Percentiles rank a stretch among this genome's conserved stretches.
Evolutionary conservation across 352 stramenopile species (phyloP).

Genomic region (Globisporangium echinulatum): DNA sequence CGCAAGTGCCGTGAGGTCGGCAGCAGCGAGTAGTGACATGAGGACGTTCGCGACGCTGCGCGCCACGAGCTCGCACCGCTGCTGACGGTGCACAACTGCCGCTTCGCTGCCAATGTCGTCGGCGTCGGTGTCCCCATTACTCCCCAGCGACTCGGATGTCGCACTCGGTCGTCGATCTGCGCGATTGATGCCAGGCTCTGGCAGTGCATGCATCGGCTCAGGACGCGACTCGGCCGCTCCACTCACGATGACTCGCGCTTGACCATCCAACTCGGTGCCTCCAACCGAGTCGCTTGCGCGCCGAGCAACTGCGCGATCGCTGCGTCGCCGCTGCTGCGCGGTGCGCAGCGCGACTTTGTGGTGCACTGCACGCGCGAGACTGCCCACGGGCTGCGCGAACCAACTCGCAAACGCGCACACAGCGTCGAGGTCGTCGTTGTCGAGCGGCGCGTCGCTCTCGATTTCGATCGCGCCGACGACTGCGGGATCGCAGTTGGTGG

Average conservation of each 20-base stretch:
- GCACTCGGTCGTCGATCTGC: too few species aligned
- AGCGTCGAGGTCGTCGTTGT: neutral
- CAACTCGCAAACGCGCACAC: constrained; percentile 5
- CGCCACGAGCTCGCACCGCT: neutral
- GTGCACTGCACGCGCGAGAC: constrained; percentile 1
- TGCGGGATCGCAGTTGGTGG: neutral
- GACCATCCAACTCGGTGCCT: neutral
- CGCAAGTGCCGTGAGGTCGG: neutral
- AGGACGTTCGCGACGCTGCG: constrained; percentile 4
- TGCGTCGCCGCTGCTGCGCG: neutral
- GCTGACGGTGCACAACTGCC: neutral
- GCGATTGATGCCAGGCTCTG: too few species aligned
- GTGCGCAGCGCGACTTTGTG: constrained; percentile 3
- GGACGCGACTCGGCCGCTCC: too few species aligned
- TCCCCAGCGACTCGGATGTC: neutral
- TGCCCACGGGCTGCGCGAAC: constrained; percentile 3
- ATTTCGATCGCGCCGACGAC: constrained; percentile 10
- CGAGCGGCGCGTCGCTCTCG: neutral
- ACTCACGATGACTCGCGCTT: neutral
- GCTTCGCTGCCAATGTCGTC: neutral
- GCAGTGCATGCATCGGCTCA: too few species aligned
- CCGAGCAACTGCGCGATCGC: too few species aligned
- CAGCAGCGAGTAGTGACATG: constrained; percentile 4
- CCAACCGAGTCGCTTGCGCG: neutral
- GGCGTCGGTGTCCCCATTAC: neutral